A percentile compares a stretch with the other conserved stretches of the same genome.
Evolutionary conservation across 345 rosid species (phyloP).

Genomic region (Aegle marmelos): DNA sequence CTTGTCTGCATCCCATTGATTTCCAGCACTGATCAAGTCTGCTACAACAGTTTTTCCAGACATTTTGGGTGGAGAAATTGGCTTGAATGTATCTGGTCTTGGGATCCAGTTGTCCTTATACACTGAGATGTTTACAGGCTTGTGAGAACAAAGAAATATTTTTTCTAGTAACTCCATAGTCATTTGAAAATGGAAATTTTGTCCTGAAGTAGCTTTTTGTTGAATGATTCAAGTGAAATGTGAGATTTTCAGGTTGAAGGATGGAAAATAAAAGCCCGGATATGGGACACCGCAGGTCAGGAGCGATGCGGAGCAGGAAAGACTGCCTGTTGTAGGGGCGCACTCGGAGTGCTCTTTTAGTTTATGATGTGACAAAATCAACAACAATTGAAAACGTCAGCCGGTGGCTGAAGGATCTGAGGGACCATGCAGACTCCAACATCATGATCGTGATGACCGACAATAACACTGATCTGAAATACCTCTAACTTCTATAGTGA

Average conservation of each 20-base stretch:
- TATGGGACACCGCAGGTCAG: no score
- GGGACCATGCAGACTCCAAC: constrained; percentile 96
- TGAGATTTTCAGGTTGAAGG: constrained; percentile 53
- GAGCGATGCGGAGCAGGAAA: constrained; percentile 93
- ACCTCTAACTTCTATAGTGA: constrained; percentile 33
- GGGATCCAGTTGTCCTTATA: no score
- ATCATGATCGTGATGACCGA: constrained; percentile 87
- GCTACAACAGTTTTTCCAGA: no score
- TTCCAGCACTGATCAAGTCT: no score
- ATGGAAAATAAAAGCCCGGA: constrained; percentile 90
- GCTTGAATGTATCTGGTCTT: no score
- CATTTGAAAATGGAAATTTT: neutral
- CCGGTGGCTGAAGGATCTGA: constrained; percentile 93
- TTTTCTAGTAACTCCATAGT: neutral
- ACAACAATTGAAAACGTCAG: constrained; percentile 81
- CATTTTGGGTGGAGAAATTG: no score
- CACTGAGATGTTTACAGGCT: neutral
- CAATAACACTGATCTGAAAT: constrained; percentile 88
- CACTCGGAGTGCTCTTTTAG: constrained; percentile 94
- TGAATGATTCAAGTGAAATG: neutral
- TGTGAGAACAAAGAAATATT: neutral
- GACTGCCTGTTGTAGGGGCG: constrained; percentile 91
- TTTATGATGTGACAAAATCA: constrained; percentile 88
- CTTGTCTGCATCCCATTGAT: no score
- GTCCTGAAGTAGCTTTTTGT: neutral